phyloP scores from a whole-genome alignment of 345 rosid species.

The Geranium brycei region DNA sequence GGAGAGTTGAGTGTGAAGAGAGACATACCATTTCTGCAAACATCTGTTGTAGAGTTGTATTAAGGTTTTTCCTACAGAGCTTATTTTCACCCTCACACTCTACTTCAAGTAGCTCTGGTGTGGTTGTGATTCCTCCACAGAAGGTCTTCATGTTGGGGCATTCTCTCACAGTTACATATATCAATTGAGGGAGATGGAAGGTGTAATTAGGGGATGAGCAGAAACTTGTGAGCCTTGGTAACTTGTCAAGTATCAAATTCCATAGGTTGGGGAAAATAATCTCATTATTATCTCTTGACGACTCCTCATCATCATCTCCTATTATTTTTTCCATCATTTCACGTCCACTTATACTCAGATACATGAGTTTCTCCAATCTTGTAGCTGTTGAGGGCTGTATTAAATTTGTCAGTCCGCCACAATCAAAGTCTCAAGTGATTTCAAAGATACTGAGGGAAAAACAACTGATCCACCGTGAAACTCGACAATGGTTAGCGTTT shows the following conservation, averaged over 20 bases:
- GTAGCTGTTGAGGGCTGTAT: neutral
- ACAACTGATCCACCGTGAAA: neutral
- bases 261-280: neutral
- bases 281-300: neutral
- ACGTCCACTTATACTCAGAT: constrained; percentile 5
- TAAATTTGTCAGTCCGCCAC: constrained; percentile 2
- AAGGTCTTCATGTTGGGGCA: neutral
- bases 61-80: neutral
- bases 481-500: neutral
- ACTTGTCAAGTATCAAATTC: neutral
- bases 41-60: neutral
- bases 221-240: neutral
- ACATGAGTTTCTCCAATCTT: neutral
- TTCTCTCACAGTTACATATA: neutral
- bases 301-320: no score
- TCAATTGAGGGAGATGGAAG: neutral
- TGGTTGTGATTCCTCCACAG: neutral
- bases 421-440: neutral
- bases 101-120: neutral
- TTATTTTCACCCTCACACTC: no score
- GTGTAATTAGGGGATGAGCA: neutral
- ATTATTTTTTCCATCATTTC: constrained; percentile 3
- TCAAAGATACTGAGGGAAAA: neutral
- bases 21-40: neutral
- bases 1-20: no score